A percentile compares a stretch with the other conserved stretches of the same genome.
phyloP scores from a whole-genome alignment of 169 alveolate species.

The Eimeria falciformis region DNA sequence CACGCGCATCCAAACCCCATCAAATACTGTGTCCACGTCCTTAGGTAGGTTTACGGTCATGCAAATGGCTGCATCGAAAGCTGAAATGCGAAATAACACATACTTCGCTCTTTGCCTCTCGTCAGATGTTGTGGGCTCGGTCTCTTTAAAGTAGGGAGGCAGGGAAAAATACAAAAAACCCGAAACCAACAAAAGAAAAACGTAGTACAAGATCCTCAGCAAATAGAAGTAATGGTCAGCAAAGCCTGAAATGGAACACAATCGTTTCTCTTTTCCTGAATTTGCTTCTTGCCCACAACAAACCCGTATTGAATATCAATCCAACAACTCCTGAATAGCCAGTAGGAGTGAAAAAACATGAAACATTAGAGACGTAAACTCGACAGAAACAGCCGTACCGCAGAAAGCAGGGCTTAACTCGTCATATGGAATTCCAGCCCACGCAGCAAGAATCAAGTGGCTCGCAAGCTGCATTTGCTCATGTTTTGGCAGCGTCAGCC shows the following conservation, averaged over 20 bases:
- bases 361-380: neutral
- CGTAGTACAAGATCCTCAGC: constrained; percentile 36
- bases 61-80: no score
- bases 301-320: constrained; percentile 61
- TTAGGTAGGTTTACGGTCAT: neutral
- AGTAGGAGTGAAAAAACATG: neutral
- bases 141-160: constrained; percentile 39
- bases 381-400: neutral
- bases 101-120: constrained; percentile 57
- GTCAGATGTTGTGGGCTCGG: constrained; percentile 49
- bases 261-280: neutral
- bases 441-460: neutral
- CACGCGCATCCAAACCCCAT: constrained; percentile 66
- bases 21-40: constrained; percentile 33
- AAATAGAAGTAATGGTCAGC: constrained; percentile 28
- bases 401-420: constrained; percentile 67
- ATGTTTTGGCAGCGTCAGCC: neutral
- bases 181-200: neutral
- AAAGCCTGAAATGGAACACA: constrained; percentile 4
- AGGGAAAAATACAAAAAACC: constrained; percentile 19
- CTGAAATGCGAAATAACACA: neutral
- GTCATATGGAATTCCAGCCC: constrained; percentile 38
- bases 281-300: neutral
- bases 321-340: constrained; percentile 56
- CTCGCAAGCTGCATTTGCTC: constrained; percentile 35